Percentiles rank a stretch among this genome's conserved stretches.
These are phyloP conservation scores for Berberis vulgaris DNA, from an alignment of 164 flowering plant species.

Conservation along the genomic window DNA sequence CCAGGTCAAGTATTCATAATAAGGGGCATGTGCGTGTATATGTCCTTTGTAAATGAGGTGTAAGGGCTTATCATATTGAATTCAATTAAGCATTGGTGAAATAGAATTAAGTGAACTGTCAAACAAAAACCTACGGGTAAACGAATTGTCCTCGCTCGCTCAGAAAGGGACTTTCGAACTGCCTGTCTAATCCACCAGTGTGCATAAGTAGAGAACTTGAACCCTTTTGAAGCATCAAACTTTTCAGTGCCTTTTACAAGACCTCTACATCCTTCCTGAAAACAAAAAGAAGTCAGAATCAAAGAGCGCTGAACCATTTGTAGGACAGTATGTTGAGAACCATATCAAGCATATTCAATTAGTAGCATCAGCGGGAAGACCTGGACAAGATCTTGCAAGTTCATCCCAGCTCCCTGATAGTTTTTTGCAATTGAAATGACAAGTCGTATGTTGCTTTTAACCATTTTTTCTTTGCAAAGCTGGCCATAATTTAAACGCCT, in stretches of 20 bases:
- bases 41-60: too few species aligned
- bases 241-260: conserved; percentile 83
- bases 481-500: conserved; percentile 58
- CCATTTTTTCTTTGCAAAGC: conserved; percentile 81
- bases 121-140: conserved; percentile 54
- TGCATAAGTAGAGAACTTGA: conserved; percentile 95
- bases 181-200: conserved; percentile 99
- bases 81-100: too few species aligned
- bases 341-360: neutral
- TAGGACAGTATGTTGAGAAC: neutral
- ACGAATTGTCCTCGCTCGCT: conserved; percentile 77
- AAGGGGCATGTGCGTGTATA: too few species aligned
- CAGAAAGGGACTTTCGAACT: conserved; percentile 74
- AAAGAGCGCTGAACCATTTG: neutral
- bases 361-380: conserved; percentile 23
- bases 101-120: neutral
- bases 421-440: conserved; percentile 95
- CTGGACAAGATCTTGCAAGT: conserved; percentile 96
- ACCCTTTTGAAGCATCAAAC: conserved; percentile 92
- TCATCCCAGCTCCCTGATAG: conserved; percentile 81
- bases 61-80: too few species aligned
- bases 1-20: too few species aligned
- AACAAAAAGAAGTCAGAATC: conserved; percentile 1
- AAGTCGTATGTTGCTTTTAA: conserved; percentile 86
- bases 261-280: conserved; percentile 93